Base-by-base conservation (phyloP, 2,329 filamentous ascomycete species). In the Sarocladiaceae sp. region DNA sequence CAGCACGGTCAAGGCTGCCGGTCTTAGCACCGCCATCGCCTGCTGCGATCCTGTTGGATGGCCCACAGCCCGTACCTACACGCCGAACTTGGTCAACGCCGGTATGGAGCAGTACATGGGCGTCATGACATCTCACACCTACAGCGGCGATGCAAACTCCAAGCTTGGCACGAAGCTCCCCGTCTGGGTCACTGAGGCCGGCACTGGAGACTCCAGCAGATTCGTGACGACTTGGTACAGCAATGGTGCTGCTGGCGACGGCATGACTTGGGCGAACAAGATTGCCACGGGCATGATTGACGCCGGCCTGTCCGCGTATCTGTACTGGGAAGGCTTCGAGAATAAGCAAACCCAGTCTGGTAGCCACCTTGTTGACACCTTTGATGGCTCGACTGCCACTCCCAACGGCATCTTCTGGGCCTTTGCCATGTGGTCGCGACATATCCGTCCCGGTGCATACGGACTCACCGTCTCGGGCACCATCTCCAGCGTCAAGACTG, bases 261-360 rank as follows among this genome's bases (percentile, higher is more conserved):
- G 78, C 6, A 66, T 77, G 57, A 79, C 76, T 2, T 82, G 77
- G 78, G 79, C 78, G 1, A 75, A 76, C 57, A 75, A 76, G 56
- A 73, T 82, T 40, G 74, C 76, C 61, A 68, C 68, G 28, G 76
- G 71, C 18, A 64, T 82, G 13, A 67, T 75, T 5, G 72, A 71
- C 57, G 70, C 69, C 22, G 74, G 77, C 57, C 65, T 76, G 4
- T 75, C 71, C 7, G 79, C 71, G 0, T 81, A 80, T 58, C 66
- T 82, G 4, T 81, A 78, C 64, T 82, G 78, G 78, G 73, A 77
- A 59, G 76, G 76, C 26, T 62, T 65, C 17, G 62, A 68, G 56
- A 55, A 62, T 40, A 58, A 61, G 42, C 60, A 66, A 51, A 59
- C 58, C 23, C 60, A 64, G 51, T 59, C 60, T 1, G 58, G 55